These are phyloP conservation scores for Arachnomyces sp. DNA, from an alignment of 2,329 filamentous ascomycete genomes.

Conservation along the genomic window DNA sequence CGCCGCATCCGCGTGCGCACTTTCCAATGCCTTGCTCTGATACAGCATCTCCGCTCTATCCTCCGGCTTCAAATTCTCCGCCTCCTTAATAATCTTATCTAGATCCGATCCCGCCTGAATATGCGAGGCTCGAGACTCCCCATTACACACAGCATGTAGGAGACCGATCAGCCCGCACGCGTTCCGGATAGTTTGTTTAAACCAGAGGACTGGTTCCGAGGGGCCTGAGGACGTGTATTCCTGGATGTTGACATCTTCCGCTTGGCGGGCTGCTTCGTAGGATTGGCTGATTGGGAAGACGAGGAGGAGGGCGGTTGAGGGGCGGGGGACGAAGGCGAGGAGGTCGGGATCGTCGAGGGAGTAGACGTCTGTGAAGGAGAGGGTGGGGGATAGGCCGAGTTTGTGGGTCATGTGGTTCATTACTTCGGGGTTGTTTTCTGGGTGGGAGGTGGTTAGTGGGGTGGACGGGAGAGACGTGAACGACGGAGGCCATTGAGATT, in stretches of 20 bases:
- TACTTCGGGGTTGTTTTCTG: constrained; percentile 73
- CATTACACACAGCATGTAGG: constrained; percentile 74
- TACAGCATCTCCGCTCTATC: constrained; percentile 69
- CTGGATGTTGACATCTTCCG: constrained; percentile 58
- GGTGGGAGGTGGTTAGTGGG: constrained; percentile 5
- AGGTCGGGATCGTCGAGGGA: constrained; percentile 79
- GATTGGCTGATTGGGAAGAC: constrained; percentile 76
- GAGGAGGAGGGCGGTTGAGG: constrained; percentile 78
- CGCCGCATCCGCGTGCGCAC: constrained; percentile 70
- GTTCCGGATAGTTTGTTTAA: constrained; percentile 88
- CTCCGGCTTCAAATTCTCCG: constrained; percentile 59
- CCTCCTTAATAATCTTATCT: constrained; percentile 54
- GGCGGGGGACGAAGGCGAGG: constrained; percentile 78
- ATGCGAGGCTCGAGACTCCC: constrained; percentile 51
- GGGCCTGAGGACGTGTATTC: constrained; percentile 62
- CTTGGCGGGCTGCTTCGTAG: constrained; percentile 67
- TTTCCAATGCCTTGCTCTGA: constrained; percentile 63
- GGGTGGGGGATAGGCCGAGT: constrained; percentile 68
- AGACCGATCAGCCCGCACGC: constrained; percentile 87
- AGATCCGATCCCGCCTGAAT: constrained; percentile 45
- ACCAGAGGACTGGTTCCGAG: constrained; percentile 78
- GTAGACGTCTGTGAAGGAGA: constrained; percentile 85
- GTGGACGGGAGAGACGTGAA: neutral
- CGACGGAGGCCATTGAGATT: neutral
- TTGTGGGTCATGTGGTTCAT: constrained; percentile 76